phyloP scores from a whole-genome alignment of 148 eudicot genomes.

The Arctostaphylos glauca region DNA sequence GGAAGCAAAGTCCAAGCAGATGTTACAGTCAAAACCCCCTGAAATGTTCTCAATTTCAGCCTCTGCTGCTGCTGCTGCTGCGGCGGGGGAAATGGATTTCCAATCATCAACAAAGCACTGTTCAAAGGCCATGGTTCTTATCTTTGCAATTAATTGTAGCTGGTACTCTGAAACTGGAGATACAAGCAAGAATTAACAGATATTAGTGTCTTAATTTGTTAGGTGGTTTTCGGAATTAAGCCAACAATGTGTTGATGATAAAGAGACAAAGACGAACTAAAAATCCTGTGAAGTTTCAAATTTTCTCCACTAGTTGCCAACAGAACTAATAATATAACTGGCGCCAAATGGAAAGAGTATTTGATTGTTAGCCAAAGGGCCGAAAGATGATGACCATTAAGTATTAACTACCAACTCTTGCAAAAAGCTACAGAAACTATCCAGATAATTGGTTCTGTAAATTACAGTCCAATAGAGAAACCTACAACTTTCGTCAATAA shows the following conservation, averaged over 20 bases:
- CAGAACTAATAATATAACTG: not conserved
- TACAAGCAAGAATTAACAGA: not conserved
- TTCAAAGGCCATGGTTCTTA: constrained; percentile 43
- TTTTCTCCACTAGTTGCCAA: not conserved
- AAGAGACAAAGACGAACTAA: not conserved
- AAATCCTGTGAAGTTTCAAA: not conserved
- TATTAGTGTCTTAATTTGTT: not conserved
- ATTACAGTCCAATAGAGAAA: not conserved
- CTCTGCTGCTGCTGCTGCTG: constrained; percentile 22
- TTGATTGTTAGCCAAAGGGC: not conserved
- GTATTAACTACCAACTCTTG: not conserved
- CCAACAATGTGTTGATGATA: not conserved
- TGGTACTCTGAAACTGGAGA: constrained; percentile 5
- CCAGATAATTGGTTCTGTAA: not conserved
- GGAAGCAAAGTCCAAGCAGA: constrained; percentile 64
- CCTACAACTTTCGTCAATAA: too few species aligned
- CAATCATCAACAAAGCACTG: constrained; percentile 39
- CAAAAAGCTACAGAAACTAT: not conserved
- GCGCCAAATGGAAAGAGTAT: too few species aligned
- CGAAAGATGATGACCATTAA: not conserved
- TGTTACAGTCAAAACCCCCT: constrained; percentile 79
- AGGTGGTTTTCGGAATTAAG: not conserved
- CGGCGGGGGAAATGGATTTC: constrained; percentile 34
- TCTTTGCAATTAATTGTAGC: not conserved
- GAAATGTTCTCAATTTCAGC: constrained; percentile 19